A percentile compares a stretch with the other conserved stretches of the same genome.
These are phyloP conservation scores for Teratosphaeria destructans DNA, from an alignment of 2,329 filamentous ascomycete genomes.

Conservation along the genomic window DNA sequence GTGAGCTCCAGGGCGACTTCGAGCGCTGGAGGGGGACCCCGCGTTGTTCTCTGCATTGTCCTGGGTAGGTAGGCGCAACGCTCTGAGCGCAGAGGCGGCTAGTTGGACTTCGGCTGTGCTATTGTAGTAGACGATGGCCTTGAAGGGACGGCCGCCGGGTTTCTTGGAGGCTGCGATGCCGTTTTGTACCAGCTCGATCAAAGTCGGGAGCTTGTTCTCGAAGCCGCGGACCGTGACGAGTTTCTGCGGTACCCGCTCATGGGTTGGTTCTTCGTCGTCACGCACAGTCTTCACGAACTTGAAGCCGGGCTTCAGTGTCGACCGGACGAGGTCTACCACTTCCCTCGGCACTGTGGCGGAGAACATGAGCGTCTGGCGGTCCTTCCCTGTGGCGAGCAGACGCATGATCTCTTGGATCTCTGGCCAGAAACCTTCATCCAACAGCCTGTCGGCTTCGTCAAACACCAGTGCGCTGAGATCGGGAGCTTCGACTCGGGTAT, in stretches of 20 bases:
- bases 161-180: slow-evolving; percentile 29
- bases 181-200: slow-evolving; percentile 61
- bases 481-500: slow-evolving; percentile 53
- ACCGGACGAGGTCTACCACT: slow-evolving; percentile 68
- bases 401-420: slow-evolving; percentile 39
- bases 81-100: slow-evolving; percentile 48
- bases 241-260: slow-evolving; percentile 73
- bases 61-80: slow-evolving; percentile 24
- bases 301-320: slow-evolving; percentile 71
- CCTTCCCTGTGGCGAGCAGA: slow-evolving; percentile 53
- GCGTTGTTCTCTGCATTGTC: slow-evolving; percentile 8
- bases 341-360: slow-evolving; percentile 83
- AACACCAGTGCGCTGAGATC: slow-evolving; percentile 50
- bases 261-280: slow-evolving; percentile 72
- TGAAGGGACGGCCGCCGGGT: slow-evolving; percentile 55
- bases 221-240: slow-evolving; percentile 56
- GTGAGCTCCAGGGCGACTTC: slow-evolving; percentile 6
- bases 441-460: slow-evolving; percentile 57
- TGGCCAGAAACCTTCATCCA: slow-evolving; percentile 47
- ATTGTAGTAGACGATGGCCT: slow-evolving; percentile 89
- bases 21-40: slow-evolving; percentile 19
- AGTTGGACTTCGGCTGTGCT: slow-evolving; percentile 64
- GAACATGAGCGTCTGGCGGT: slow-evolving; percentile 86
- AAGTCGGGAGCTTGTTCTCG: slow-evolving; percentile 64
- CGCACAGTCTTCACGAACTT: slow-evolving; percentile 84